Base-by-base conservation (phyloP, 2,329 filamentous ascomycete species). In the Arthrobotrys iridis region DNA sequence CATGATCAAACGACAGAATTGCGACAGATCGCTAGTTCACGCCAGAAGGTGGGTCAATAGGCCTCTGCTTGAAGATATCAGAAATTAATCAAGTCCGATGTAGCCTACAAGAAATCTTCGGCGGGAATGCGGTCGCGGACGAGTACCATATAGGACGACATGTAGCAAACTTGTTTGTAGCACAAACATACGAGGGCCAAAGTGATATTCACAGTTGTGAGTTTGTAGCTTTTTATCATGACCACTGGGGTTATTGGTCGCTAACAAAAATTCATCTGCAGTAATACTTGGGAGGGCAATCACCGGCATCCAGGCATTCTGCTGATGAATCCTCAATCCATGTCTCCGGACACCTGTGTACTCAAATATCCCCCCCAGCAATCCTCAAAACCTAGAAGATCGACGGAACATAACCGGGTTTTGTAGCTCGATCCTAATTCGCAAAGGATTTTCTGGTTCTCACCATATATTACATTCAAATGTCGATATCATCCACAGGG, bases 1-100 rank as follows among this genome's bases (percentile, higher is more conserved):
- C 6, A 90, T 99, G 92, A 89, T 98, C 81, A 99, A 99, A 87
- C 87, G 95, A 78, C 93, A 98, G 84, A 99, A 99, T 83, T 99
- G 95, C 83, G 95, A 99, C 83, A 86, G 90, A 60, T 95, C 95
- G 13, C 84, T 99, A 79, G 84, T 87, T 28, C 93, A 94, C 78
- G 89, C 93, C 18, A 87, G 95, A 78, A 85, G 86, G 81, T 87
- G 24, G 71, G 65, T 67, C 10, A 28, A n/a, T 37, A 18, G 0
- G 7, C 26, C 2, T 5, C 7, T 18, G 5, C 15, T 33, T 26
- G 3, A 28, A 0, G 20, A 20, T 0, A 4, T 15, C 7, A 4
- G 3, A 33, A 4, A 15, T 30, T 37, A n/a, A 55, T 37, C 10
- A n/a, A n/a, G 18, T 18, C 13, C 2, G 30, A 13, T 8, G 0